Evolutionary conservation across 73 alveolate genomes (phyloP), one percentile per base, ranked within the genome.

Genomic region (Symbiodinium pilosum): DNA sequence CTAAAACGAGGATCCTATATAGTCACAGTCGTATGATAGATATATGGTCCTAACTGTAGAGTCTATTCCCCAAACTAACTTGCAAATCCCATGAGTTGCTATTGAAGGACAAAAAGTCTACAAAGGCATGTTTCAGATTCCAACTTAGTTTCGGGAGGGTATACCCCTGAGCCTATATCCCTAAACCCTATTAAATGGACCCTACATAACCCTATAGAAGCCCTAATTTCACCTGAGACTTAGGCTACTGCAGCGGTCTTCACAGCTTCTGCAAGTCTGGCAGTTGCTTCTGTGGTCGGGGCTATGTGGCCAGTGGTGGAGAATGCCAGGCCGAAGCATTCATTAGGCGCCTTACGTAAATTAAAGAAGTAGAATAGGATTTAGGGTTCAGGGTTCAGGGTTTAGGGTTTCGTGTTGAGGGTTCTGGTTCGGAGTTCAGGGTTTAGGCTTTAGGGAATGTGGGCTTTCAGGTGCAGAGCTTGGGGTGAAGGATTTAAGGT

Each of bases 221-320:
- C n/a, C n/a, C n/a, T n/a, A n/a, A n/a, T n/a, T n/a, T n/a, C n/a
- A n/a, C 68, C 68, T 24, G 4, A 16, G 21, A 30, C 71, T 7
- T 21, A 64, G 77, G 77, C 77, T 64, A 64, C 77, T 64, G 77
- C 77, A 64, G 38, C 14, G 41, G 0, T 7, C 38, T 26, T 32
- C 77, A 64, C 77, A 64, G 77, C 77, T 8, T 9, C 77, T 64
- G 77, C 77, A 64, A 64, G 77, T 64, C 77, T 14, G 77, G 77
- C 36, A 26, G 38, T 16, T 64, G 77, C 77, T 64, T 64, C 41
- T 64, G 77, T 36, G 77, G 77, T 2, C 77, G 77, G 20, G 77
- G 77, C n/a, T 64, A 26, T 24, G 77, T 64, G 77, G 77, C 77
- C 77, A 64, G 28, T 26, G 77, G 28, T 24, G 77, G 77, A 24